These are phyloP conservation scores for Gleditsia sinensis DNA, from an alignment of 306 rosid species.

Conservation along the genomic window DNA sequence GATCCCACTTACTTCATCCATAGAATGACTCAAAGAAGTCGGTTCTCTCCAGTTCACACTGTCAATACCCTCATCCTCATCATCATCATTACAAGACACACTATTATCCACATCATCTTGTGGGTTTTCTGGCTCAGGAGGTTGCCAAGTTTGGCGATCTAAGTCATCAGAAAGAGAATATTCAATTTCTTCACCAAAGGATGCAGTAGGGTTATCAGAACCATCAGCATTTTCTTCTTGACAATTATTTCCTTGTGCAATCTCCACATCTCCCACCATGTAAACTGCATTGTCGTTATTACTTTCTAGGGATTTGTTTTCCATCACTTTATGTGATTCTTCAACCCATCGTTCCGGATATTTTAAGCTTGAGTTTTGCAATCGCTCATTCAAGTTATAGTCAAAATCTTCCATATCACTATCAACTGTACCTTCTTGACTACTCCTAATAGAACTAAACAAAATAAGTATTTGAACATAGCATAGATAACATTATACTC, in stretches of 20 bases:
- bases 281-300: conserved; percentile 31
- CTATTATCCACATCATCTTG: conserved; percentile 68
- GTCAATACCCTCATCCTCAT: conserved; percentile 71
- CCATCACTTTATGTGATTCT: conserved; percentile 27
- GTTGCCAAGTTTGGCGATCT: conserved; percentile 70
- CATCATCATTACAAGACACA: conserved; percentile 72
- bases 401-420: conserved; percentile 45
- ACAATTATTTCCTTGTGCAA: conserved; percentile 38
- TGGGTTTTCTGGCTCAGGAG: conserved; percentile 82
- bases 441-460: conserved; percentile 48
- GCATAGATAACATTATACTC: conserved; percentile 18
- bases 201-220: conserved; percentile 35
- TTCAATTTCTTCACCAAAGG: conserved; percentile 48
- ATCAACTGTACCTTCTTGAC: conserved; percentile 40
- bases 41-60: conserved; percentile 62
- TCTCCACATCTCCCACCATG: conserved; percentile 51
- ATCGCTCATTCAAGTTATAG: conserved; percentile 32
- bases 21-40: conserved; percentile 49
- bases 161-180: conserved; percentile 49
- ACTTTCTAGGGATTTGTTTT: conserved; percentile 41
- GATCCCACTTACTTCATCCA: conserved; percentile 58
- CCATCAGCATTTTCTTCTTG: conserved; percentile 39
- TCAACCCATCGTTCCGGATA: conserved; percentile 22
- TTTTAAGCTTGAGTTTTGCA: conserved; percentile 33
- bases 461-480: conserved; percentile 36